These are phyloP conservation scores for Cladochytrium tenue DNA, from an alignment of 371 early-diverging fungal species.

Conservation along the genomic window DNA sequence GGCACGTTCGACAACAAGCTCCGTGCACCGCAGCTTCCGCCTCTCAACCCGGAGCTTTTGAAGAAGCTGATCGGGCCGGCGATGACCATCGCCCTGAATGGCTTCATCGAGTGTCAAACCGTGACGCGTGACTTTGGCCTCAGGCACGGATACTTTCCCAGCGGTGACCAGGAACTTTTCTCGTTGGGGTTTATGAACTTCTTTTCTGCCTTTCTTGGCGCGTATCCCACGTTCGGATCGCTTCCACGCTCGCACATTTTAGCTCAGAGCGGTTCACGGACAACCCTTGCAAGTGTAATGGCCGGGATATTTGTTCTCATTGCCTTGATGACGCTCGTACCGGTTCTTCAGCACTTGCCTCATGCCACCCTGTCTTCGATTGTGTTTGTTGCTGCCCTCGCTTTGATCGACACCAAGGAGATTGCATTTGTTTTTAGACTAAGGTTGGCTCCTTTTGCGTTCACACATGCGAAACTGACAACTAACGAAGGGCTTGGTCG, in stretches of 20 bases:
- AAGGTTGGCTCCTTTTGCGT: background rate
- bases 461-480: background rate
- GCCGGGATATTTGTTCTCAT: slow-evolving; percentile 29
- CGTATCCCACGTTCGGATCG: slow-evolving; percentile 34
- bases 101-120: slow-evolving; percentile 38
- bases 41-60: slow-evolving; percentile 15
- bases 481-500: slow-evolving; percentile 12
- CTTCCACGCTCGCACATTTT: slow-evolving; percentile 41
- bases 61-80: slow-evolving; percentile 23
- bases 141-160: slow-evolving; percentile 25
- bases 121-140: slow-evolving; percentile 33
- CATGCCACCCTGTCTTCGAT: slow-evolving; percentile 31
- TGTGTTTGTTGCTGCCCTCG: slow-evolving; percentile 37
- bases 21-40: slow-evolving; percentile 11
- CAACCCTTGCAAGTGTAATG: slow-evolving; percentile 26
- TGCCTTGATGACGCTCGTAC: slow-evolving; percentile 17
- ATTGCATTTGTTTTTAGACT: slow-evolving; percentile 29
- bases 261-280: slow-evolving; percentile 27
- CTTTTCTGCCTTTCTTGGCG: slow-evolving; percentile 27
- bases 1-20: slow-evolving; percentile 28
- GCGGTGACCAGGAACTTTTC: slow-evolving; percentile 34
- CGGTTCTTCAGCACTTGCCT: slow-evolving; percentile 33
- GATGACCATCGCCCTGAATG: slow-evolving; percentile 23
- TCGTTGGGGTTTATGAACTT: slow-evolving; percentile 37
- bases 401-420: slow-evolving; percentile 38